A percentile compares a stretch with the other conserved stretches of the same genome.
Conservation (phyloP, 768 basidiomycete species). For the Naganishia vishniacii region DNA sequence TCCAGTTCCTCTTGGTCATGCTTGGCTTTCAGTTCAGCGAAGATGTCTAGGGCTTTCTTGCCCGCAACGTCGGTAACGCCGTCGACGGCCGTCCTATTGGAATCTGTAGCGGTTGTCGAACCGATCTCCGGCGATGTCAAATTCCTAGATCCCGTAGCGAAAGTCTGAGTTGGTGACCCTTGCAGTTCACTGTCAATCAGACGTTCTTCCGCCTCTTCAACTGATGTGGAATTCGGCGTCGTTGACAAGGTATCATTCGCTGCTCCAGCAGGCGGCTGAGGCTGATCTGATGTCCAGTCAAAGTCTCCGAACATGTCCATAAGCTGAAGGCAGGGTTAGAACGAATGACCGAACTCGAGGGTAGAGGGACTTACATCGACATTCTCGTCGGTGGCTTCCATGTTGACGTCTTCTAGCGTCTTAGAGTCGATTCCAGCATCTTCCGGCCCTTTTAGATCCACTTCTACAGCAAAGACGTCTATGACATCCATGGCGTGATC, state of each 20-base stretch:
- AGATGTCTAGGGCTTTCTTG: slow-evolving; percentile 12
- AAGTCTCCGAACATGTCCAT: slow-evolving; percentile 17
- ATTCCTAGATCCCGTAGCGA: background rate
- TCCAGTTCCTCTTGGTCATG: slow-evolving; percentile 12
- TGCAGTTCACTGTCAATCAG: slow-evolving; percentile 1
- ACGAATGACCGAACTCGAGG: background rate
- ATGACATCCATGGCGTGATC: slow-evolving; percentile 1
- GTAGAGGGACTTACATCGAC: background rate
- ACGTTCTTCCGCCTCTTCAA: slow-evolving; percentile 4
- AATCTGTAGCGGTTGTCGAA: background rate
- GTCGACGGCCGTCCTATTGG: background rate
- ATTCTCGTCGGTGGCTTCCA: background rate
- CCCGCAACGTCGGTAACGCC: background rate
- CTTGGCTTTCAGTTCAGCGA: slow-evolving; percentile 4
- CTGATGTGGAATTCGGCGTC: background rate
- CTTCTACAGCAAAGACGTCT: background rate
- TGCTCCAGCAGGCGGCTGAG: background rate
- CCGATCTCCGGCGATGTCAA: background rate
- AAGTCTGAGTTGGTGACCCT: background rate
- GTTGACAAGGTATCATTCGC: background rate
- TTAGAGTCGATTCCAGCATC: background rate
- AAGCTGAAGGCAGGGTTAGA: background rate
- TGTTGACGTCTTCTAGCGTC: background rate
- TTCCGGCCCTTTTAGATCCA: background rate
- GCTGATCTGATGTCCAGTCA: slow-evolving; percentile 4